Percentiles rank a stretch among this genome's conserved stretches.
Evolutionary conservation across 2,329 filamentous ascomycete genomes (phyloP).

Genomic region (Blastomyces gilchristii): DNA sequence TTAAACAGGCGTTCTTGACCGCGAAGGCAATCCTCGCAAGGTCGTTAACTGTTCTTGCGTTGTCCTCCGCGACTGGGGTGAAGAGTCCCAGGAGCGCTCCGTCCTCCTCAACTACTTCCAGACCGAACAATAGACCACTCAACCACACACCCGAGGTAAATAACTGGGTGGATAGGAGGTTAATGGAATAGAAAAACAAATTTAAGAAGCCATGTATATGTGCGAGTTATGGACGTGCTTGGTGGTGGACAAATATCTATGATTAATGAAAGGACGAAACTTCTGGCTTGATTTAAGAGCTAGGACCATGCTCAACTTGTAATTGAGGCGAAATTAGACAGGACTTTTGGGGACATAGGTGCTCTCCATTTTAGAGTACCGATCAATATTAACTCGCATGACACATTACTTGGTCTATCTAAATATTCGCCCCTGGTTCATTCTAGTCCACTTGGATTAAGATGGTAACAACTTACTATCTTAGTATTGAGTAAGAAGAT

Average conservation of each 20-base stretch:
- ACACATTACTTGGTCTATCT: background rate
- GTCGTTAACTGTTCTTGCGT: constrained; percentile 99
- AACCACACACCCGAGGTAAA: background rate
- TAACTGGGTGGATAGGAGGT: background rate
- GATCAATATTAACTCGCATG: background rate
- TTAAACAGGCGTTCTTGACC: constrained; percentile 79
- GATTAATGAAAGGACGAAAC: background rate
- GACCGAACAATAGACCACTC: constrained; percentile 49
- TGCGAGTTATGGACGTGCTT: background rate
- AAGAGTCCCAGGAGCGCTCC: constrained; percentile 97
- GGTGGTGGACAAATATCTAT: background rate
- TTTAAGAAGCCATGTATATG: background rate
- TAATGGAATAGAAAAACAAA: background rate
- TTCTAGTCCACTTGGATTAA: too few relatives aligned
- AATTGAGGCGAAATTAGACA: background rate
- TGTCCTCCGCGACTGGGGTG: constrained; percentile 99
- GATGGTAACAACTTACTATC: background rate
- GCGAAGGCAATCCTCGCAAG: constrained; percentile 98
- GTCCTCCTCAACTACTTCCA: constrained; percentile 99
- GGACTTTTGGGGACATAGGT: background rate
- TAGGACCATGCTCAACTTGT: background rate
- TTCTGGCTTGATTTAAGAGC: background rate
- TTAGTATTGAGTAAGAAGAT: background rate
- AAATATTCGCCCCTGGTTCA: background rate
- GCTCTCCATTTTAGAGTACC: background rate